Base-by-base conservation (phyloP, 345 rosid species). In the Chamaenerion angustifolium region DNA sequence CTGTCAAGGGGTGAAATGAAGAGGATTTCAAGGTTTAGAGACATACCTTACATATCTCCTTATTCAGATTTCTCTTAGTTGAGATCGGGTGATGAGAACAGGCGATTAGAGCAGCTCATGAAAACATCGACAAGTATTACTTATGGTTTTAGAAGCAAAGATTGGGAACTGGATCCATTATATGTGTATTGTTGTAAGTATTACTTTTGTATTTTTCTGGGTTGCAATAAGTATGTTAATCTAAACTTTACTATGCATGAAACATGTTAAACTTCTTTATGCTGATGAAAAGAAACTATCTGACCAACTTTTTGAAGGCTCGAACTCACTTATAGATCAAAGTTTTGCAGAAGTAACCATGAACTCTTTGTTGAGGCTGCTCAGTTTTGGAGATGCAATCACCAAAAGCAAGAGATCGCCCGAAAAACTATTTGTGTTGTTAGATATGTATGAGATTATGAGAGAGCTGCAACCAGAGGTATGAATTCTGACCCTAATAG, bases 381-480 rank as follows among this genome's bases (percentile, higher is more conserved):
- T 82, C 68, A 93, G 96, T 69, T 88, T 93, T 43, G 95, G 99
- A 16, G 99, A 93, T 57, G 95, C 95, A 45, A 73, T 93, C 31
- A 94, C 99, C 45, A 93, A 71, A 75, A 88, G 99, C 82, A 93
- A 85, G 74, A 77, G 99, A 69, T 93, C 99, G 1, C 96, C 99
- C 0, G 96, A 93, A 63, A 88, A 88, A 52, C 57, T 93, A 23
- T 93, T 93, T 65, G 96, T 88, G 64, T 75, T 88, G 48, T 55
- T 92, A 55, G 99, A 92, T 71, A 92, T 92, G 99, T 92, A 80
- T 49, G 99, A 92, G 79, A 87, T 88, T 45, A 82, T 92, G 99
- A 72, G 95, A 67, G 99, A 88, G 71, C 80, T 88, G 60, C 82
- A 79, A 54, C 71, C 88, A 21, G 99, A 79, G 94, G 99, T 92